phyloP scores from a whole-genome alignment of 805 yeast species.

The Metschnikowia peoriensis region DNA sequence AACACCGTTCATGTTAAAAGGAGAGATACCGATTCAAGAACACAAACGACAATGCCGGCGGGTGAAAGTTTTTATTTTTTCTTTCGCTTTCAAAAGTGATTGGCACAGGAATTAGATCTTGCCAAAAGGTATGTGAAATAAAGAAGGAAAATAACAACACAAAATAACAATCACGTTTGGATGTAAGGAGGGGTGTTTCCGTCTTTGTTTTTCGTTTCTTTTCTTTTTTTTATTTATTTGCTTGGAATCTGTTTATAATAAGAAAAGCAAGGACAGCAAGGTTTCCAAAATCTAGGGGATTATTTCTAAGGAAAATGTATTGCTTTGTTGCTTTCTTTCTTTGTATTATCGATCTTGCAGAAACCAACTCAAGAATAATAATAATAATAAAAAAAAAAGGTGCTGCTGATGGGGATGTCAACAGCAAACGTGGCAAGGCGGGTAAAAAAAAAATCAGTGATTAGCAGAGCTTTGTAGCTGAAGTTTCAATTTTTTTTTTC shows the following conservation, averaged over 20 bases:
- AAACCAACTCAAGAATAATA: not conserved
- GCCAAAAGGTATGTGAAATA: not conserved
- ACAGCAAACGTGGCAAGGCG: not conserved
- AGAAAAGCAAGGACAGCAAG: not conserved
- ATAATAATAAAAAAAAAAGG: not conserved
- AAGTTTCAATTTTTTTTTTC: no score
- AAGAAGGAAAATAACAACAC: not conserved
- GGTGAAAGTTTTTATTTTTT: not conserved
- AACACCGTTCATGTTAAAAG: conserved; percentile 5
- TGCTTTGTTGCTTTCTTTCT: not conserved
- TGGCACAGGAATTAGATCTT: not conserved
- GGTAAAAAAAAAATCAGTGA: not conserved
- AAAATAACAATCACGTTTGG: not conserved
- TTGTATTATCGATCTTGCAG: not conserved
- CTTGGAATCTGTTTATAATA: not conserved
- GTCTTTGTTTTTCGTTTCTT: not conserved
- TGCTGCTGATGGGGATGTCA: not conserved
- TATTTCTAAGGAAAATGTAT: not conserved
- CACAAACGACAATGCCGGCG: not conserved
- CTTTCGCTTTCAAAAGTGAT: not conserved
- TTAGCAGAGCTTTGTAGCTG: not conserved
- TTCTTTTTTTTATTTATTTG: no score
- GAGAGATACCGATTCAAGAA: not conserved
- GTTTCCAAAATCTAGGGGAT: not conserved
- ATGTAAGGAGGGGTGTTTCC: not conserved